Percentiles rank a stretch among this genome's conserved stretches.
phyloP scores from a whole-genome alignment of 2,329 filamentous ascomycete species.

The Delphinella strobiligena region DNA sequence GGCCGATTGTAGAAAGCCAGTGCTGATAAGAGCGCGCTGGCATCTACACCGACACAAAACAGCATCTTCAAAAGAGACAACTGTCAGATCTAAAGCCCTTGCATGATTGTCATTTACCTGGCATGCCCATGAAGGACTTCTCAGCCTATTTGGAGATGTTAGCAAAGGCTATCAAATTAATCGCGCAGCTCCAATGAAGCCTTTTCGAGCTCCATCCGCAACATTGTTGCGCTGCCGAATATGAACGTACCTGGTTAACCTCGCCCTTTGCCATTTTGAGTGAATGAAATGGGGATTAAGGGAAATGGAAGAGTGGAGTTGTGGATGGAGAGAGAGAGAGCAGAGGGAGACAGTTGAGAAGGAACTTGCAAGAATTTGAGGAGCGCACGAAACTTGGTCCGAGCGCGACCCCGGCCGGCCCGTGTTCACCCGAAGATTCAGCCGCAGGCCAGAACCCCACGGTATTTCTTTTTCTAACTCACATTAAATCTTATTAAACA shows the following conservation, averaged over 20 bases:
- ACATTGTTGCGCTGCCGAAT: neutral
- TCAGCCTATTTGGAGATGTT: slow-evolving; percentile 19
- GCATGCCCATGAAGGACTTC: slow-evolving; percentile 43
- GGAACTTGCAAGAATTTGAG: slow-evolving; percentile 6
- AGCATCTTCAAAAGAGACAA: neutral
- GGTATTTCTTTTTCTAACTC: too few relatives aligned
- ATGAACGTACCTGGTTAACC: slow-evolving; percentile 25
- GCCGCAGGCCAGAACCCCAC: too few relatives aligned
- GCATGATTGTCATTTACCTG: slow-evolving; percentile 21
- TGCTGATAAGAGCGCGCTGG: neutral
- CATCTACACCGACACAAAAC: neutral
- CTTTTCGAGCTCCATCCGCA: neutral
- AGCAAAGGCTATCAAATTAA: neutral
- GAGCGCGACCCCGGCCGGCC: neutral
- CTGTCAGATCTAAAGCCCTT: neutral
- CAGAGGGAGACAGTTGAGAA: slow-evolving; percentile 3
- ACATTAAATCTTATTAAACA: neutral
- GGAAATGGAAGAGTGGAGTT: slow-evolving; percentile 17
- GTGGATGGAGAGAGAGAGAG: slow-evolving; percentile 11
- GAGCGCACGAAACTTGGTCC: neutral
- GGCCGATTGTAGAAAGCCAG: neutral
- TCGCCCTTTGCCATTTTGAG: slow-evolving; percentile 30
- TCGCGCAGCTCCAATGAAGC: neutral
- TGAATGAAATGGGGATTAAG: slow-evolving; percentile 8
- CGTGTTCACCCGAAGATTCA: neutral